Base-by-base conservation (phyloP, 1,284 basidiomycete genomes). In the Sporisorium exsertum region DNA sequence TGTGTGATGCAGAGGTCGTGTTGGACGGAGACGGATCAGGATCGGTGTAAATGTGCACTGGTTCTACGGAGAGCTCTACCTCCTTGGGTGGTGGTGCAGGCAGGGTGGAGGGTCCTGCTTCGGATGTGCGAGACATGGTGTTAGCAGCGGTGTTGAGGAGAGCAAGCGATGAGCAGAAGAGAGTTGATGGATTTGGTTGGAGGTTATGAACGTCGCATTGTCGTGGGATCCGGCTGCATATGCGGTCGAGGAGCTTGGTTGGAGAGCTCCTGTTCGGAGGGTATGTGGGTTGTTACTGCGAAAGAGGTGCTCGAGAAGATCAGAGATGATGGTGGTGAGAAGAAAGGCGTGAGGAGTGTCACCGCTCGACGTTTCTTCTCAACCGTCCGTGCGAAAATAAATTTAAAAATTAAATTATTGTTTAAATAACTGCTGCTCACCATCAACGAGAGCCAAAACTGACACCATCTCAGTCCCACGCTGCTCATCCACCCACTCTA, bases 41-140 rank as follows among this genome's bases (percentile, higher is more conserved):
- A 16, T 67, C 61, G 43, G 62, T 62, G 37, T 65, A 74, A 52
- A 74, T 66, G 45, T 74, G 72, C 0, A 74, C 72, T 2, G 66
- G 66, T 42, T 74, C 72, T 22, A 74, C 26, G 7, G 66, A 33
- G 1, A 74, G 51, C 5, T 15, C 3, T 16, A 72, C 61, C 40
- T 72, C 68, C 2, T 52, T 26, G 26, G 46, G 13, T 5, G 35
- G 33, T 18, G 35, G 24, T 15, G 40, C 40, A 20, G 40, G 40
- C 16, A 46, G 7, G 20, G 24, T 37, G 8, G 66, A 68, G 7
- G 59, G 55, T 3, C 66, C 66, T 16, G 56, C 60, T 45, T 58
- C 51, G 2, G 50, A 27, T 4, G 60, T 53, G 20, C 27, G 18
- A 6, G 56, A 49, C 55, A 58, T 59, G 32, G 45, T 26, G 22